phyloP scores from a whole-genome alignment of 768 basidiomycete species.

The Hericium erinaceus region DNA sequence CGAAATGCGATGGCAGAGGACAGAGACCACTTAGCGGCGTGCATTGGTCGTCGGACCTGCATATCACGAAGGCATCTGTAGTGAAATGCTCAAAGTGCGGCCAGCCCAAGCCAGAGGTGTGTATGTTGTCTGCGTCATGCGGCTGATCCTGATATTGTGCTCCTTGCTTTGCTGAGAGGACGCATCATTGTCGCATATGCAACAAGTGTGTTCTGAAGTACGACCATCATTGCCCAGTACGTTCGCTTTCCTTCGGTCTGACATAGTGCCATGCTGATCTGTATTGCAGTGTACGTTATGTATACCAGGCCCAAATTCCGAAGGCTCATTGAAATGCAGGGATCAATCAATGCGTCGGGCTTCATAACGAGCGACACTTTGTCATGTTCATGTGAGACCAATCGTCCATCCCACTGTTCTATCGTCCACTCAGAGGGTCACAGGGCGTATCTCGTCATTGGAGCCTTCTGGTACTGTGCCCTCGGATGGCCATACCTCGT shows the following conservation, averaged over 20 bases:
- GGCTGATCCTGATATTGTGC: background rate
- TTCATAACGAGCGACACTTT: constrained; percentile 95
- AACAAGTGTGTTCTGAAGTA: constrained; percentile 85
- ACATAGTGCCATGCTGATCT: constrained; percentile 1
- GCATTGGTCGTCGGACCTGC: constrained; percentile 39
- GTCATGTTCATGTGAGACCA: constrained; percentile 78
- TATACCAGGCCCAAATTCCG: background rate
- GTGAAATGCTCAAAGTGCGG: constrained; percentile 11
- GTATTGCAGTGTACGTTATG: constrained; percentile 6
- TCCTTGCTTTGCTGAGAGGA: constrained; percentile 40
- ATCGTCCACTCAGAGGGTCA: background rate
- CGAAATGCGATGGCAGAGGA: constrained; percentile 21
- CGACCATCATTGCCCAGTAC: constrained; percentile 85
- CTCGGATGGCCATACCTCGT: constrained; percentile 59
- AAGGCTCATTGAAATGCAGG: constrained; percentile 36
- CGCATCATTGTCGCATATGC: constrained; percentile 91
- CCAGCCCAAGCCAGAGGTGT: constrained; percentile 9
- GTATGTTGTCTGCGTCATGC: background rate
- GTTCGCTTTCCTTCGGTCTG: constrained; percentile 23
- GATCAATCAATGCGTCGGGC: constrained; percentile 96
- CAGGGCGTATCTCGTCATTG: constrained; percentile 75
- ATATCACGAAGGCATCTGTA: constrained; percentile 39
- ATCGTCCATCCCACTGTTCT: background rate
- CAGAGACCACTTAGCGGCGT: constrained; percentile 30
- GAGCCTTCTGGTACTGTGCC: constrained; percentile 48